Percentiles rank a stretch among this genome's conserved stretches.
Conservation (phyloP, 148 eudicot species). For the Nyssa sinensis region DNA sequence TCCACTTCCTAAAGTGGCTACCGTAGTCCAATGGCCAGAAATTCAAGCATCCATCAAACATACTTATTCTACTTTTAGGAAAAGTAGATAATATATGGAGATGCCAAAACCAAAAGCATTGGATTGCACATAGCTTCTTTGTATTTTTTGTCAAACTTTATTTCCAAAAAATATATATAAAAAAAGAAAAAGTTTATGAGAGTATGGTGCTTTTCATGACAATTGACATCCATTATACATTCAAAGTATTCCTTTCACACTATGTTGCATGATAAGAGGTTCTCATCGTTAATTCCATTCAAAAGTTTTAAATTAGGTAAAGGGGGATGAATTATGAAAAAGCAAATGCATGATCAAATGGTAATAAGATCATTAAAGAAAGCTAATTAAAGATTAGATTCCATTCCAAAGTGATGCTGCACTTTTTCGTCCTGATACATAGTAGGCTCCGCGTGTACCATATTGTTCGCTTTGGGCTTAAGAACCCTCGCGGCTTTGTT, state of each 20-base stretch:
- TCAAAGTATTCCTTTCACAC: constrained; percentile 8
- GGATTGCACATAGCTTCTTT: constrained; percentile 1
- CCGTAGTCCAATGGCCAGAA: neutral
- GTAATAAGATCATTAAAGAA: too few species aligned
- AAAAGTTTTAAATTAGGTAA: neutral
- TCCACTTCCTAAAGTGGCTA: neutral
- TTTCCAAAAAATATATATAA: neutral
- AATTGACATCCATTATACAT: neutral
- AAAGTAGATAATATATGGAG: neutral
- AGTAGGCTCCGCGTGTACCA: too few species aligned
- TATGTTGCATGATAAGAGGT: constrained; percentile 1
- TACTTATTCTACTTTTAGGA: neutral
- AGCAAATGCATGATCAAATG: too few species aligned
- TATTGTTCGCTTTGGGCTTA: too few species aligned
- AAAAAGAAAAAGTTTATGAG: neutral
- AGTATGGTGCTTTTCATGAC: constrained; percentile 13
- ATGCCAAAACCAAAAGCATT: constrained; percentile 14
- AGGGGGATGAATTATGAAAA: neutral
- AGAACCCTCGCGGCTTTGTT: too few species aligned
- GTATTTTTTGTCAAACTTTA: neutral
- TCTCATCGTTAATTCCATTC: neutral
- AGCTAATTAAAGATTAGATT: too few species aligned
- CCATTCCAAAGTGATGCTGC: too few species aligned
- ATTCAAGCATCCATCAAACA: neutral
- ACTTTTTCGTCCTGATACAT: too few species aligned